A percentile compares a stretch with the other conserved stretches of the same genome.
phyloP scores from a whole-genome alignment of 306 rosid genomes.

The Ormosia semicastrata region DNA sequence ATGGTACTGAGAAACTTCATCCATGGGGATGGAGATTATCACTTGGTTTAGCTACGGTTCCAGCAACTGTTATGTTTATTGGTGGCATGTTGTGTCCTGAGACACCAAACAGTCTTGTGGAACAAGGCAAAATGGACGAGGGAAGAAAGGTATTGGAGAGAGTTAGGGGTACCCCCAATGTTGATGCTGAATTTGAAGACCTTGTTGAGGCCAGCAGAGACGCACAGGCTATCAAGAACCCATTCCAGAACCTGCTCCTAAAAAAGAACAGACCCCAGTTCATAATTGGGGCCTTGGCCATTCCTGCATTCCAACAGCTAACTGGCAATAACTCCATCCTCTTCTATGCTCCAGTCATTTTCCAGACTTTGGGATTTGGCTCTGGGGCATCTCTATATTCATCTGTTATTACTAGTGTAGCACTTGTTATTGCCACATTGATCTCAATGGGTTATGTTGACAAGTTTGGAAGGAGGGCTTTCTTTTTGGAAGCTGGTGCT shows the following conservation, averaged over 20 bases:
- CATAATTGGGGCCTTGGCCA: slow-evolving; percentile 72
- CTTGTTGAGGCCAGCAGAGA: slow-evolving; percentile 64
- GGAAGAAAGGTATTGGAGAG: slow-evolving; percentile 65
- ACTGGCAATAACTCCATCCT: slow-evolving; percentile 89
- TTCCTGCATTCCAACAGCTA: slow-evolving; percentile 85
- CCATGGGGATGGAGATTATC: slow-evolving; percentile 94
- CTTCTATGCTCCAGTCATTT: slow-evolving; percentile 85
- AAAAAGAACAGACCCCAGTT: slow-evolving; percentile 74
- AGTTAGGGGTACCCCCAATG: slow-evolving; percentile 72
- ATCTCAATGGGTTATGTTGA: slow-evolving; percentile 73
- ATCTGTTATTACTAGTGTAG: slow-evolving; percentile 62
- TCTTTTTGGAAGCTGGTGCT: slow-evolving; percentile 77
- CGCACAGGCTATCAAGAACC: slow-evolving; percentile 54
- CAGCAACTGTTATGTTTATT: slow-evolving; percentile 75
- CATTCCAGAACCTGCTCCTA: slow-evolving; percentile 57
- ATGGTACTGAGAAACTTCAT: slow-evolving; percentile 61
- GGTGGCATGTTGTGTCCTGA: slow-evolving; percentile 84
- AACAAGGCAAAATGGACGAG: slow-evolving; percentile 71
- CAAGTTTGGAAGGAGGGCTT: slow-evolving; percentile 79
- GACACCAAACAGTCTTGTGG: slow-evolving; percentile 93
- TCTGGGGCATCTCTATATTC: slow-evolving; percentile 65
- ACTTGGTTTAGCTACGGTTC: slow-evolving; percentile 80
- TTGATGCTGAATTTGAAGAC: slow-evolving; percentile 77
- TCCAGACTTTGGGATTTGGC: slow-evolving; percentile 83
- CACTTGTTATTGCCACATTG: slow-evolving; percentile 69